Percentiles rank a stretch among this genome's conserved stretches.
Conservation (phyloP, 257 asterid genomes). For the Forsythia suspensa region DNA sequence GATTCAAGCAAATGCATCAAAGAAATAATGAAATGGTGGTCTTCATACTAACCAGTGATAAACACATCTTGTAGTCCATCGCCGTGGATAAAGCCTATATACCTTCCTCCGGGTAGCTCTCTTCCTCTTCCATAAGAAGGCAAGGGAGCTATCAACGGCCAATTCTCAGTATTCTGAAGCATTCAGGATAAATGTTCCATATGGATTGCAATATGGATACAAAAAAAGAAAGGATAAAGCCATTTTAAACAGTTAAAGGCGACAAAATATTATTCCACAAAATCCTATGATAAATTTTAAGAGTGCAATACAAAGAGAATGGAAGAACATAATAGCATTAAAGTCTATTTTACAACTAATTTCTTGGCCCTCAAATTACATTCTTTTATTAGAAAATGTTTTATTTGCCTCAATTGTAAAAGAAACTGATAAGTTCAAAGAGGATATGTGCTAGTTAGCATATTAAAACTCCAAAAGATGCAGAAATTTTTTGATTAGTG, state of each 20-base stretch:
- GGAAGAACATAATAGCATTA: too few relatives aligned
- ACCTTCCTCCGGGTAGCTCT: conserved; percentile 93
- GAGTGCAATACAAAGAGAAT: too few relatives aligned
- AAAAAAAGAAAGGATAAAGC: too few relatives aligned
- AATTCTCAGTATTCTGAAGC: conserved; percentile 53
- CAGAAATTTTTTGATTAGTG: neutral
- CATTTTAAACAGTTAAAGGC: neutral
- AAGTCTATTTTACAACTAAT: neutral
- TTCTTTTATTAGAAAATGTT: neutral
- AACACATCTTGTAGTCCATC: conserved; percentile 86
- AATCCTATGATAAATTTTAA: too few relatives aligned
- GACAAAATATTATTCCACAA: too few relatives aligned
- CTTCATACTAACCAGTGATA: conserved; percentile 64
- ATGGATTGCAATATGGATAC: neutral
- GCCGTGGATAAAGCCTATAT: conserved; percentile 88
- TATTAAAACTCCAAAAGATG: neutral
- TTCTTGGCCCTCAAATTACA: neutral
- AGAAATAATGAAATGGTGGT: neutral
- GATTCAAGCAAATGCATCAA: too few relatives aligned
- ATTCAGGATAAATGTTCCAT: conserved; percentile 21
- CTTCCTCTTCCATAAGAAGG: conserved; percentile 98
- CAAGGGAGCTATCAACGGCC: conserved; percentile 88
- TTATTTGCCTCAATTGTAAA: neutral
- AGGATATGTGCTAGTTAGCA: neutral
- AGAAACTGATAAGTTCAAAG: neutral